Base-by-base conservation (phyloP, 495 filamentous ascomycete genomes). In the Aspergillus mulundensis region DNA sequence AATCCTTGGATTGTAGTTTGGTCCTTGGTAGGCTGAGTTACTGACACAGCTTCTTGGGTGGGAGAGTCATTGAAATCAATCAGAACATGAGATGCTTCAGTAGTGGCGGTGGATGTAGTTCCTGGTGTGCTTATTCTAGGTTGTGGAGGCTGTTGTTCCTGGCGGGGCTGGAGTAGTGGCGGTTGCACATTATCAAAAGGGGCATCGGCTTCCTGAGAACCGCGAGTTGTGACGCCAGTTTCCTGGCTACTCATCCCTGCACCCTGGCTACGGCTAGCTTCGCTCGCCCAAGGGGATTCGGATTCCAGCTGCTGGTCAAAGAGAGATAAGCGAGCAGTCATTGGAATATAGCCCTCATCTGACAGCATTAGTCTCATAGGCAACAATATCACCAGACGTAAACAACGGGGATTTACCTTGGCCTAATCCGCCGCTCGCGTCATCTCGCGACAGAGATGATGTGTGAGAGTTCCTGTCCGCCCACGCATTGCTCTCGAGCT, bases 281-380 rank as follows among this genome's bases (percentile, higher is more conserved):
- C 60, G 15, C 61, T 57, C 15, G 46, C 50, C 68, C 68, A 69
- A 3, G 66, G 61, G 16, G 57, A 61, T 20, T 67, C 62, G 25
- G 68, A 48, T 8, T 61, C 62, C 1, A 63, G 58, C 18, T 65
- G 59, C n/a, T 65, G 34, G 24, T 77, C 74, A 21, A 74, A 55
- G 14, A 77, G 64, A 19, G 75, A 77, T 30, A 77, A 48, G 6
- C 75, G 68, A 4, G 73, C 75, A 16, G 75, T 74, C 75, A 77
- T 77, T 11, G 75, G 72, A 43, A 77, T 77, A 57, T 71, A 71
- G 10, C 75, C 75, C 23, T 73, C 74, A 43, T 68, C 75, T 77
- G 46, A 42, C 44, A 14, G 46, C 39, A 38, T 58, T 34, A 68
- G 61, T 42, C 62, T 50, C 32, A 34, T 1, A 4, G 34, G 15